Conservation (phyloP, 2,329 filamentous ascomycete genomes). For the Ustilaginoidea virens region DNA sequence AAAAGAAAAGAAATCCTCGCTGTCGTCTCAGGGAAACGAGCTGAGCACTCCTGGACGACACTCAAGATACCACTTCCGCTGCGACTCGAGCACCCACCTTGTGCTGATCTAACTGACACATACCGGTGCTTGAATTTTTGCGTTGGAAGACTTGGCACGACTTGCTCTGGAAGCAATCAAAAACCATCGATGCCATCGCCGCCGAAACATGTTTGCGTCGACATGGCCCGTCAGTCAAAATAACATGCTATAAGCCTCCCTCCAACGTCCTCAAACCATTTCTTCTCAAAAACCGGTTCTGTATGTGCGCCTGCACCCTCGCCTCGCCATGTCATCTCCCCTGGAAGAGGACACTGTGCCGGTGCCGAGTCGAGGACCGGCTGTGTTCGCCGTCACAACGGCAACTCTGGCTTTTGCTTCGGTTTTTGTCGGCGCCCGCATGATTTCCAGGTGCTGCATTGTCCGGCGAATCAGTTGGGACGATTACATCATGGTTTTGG, state of each 20-base stretch:
- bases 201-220: conserved; percentile 3
- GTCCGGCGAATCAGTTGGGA: conserved; percentile 59
- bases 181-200: background rate
- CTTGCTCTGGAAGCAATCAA: too few species aligned
- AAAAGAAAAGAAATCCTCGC: too few species aligned
- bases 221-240: background rate
- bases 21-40: too few species aligned
- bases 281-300: too few species aligned
- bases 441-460: conserved; percentile 58
- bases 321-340: conserved; percentile 5
- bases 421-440: conserved; percentile 58
- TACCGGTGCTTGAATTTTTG: too few species aligned
- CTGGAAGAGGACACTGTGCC: conserved; percentile 2
- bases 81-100: too few species aligned
- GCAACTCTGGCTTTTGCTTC: conserved; percentile 54
- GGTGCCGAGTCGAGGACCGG: conserved; percentile 37
- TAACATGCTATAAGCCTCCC: background rate
- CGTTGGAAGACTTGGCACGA: too few species aligned
- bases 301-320: conserved; percentile 1
- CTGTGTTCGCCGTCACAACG: conserved; percentile 56
- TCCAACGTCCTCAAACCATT: too few species aligned
- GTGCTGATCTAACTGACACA: too few species aligned
- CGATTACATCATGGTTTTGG: conserved; percentile 66
- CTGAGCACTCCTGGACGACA: too few species aligned
- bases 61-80: too few species aligned